Conservation (phyloP, 1,284 basidiomycete species). For the Anthracocystis panici-leucophaei region DNA sequence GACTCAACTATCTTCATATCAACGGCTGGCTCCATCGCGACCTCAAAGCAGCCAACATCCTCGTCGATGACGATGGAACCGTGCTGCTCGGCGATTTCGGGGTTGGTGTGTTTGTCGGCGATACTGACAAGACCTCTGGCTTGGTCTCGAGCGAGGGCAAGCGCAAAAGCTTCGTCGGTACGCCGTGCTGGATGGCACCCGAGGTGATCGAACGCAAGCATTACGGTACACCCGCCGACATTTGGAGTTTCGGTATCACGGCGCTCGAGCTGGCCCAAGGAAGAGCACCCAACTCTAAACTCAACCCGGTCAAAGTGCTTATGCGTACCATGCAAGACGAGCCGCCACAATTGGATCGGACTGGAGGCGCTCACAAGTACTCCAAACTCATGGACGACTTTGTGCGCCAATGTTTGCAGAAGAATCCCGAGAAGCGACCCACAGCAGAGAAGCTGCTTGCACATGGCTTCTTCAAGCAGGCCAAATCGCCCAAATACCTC, state of each 20-base stretch:
- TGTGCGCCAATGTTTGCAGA: constrained; percentile 82
- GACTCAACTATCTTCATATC: constrained; percentile 86
- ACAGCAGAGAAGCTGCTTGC: constrained; percentile 82
- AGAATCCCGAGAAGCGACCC: constrained; percentile 83
- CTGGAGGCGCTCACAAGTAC: constrained; percentile 81
- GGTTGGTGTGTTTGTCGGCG: constrained; percentile 82
- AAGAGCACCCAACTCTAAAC: constrained; percentile 82
- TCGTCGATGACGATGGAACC: constrained; percentile 76
- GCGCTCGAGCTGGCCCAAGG: constrained; percentile 86
- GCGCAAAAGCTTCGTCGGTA: constrained; percentile 88
- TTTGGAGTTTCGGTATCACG: constrained; percentile 90
- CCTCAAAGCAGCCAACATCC: constrained; percentile 87
- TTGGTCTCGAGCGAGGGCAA: constrained; percentile 70
- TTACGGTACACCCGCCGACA: constrained; percentile 84
- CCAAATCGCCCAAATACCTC: constrained; percentile 81
- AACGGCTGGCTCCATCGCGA: constrained; percentile 88
- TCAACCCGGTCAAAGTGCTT: constrained; percentile 80
- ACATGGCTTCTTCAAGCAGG: constrained; percentile 81
- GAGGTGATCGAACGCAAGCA: constrained; percentile 85
- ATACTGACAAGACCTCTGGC: constrained; percentile 65
- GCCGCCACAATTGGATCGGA: constrained; percentile 78
- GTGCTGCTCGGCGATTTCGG: constrained; percentile 89
- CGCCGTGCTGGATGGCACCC: constrained; percentile 94
- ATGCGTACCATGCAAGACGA: constrained; percentile 74
- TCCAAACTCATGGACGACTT: constrained; percentile 84